Conservation (phyloP, 2,329 filamentous ascomycete genomes). For the Diaporthe ampelina region DNA sequence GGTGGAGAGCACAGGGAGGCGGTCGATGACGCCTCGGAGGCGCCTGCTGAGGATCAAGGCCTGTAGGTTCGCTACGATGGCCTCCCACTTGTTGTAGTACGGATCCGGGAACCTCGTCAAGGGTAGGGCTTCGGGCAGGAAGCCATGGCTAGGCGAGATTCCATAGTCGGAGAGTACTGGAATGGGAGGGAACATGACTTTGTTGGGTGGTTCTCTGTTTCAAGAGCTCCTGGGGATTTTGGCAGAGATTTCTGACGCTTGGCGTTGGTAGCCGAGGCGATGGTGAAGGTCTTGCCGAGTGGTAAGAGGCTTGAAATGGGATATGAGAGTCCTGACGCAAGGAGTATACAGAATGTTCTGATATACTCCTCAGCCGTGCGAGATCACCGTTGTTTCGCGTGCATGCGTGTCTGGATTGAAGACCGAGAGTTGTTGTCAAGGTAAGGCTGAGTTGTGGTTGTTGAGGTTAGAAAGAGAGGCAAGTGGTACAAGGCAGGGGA, state of each 20-base stretch:
- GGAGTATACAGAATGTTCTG: constrained; percentile 73
- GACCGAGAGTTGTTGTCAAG: constrained; percentile 1
- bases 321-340: constrained; percentile 69
- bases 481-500: constrained; percentile 1
- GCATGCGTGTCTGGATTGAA: constrained; percentile 51
- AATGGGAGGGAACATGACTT: constrained; percentile 70
- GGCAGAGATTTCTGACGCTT: constrained; percentile 17
- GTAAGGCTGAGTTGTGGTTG: constrained; percentile 25
- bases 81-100: constrained; percentile 97
- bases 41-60: constrained; percentile 87
- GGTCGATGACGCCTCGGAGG: constrained; percentile 83
- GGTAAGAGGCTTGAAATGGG: constrained; percentile 28
- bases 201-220: constrained; percentile 18
- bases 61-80: constrained; percentile 87
- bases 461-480: constrained; percentile 17
- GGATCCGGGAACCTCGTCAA: constrained; percentile 85
- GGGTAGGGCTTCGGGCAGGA: constrained; percentile 86
- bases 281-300: constrained; percentile 29
- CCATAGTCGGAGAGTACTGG: constrained; percentile 82
- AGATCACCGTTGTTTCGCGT: constrained; percentile 50
- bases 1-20: constrained; percentile 86
- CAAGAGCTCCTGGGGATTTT: not conserved
- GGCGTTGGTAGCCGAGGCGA: not conserved
- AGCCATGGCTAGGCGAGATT: constrained; percentile 83
- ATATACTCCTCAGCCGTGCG: constrained; percentile 75